Evolutionary conservation across 306 rosid species (phyloP).

Genomic region (Crotalaria pallida): DNA sequence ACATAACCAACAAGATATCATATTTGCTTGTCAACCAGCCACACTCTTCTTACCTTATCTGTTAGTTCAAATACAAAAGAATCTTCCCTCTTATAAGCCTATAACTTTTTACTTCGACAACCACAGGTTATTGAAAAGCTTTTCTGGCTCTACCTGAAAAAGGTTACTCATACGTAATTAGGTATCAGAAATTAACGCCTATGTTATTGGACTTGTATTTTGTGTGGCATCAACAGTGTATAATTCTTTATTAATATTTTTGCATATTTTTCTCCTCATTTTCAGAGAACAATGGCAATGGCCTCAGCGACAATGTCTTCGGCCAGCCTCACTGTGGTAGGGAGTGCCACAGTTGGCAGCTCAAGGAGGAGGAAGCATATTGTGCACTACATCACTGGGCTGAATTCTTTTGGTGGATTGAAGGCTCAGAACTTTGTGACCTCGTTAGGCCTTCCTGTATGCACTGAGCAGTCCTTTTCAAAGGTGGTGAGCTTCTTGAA

Average conservation of each 20-base stretch:
- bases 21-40: conserved; percentile 39
- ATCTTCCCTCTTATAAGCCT: neutral
- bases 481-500: conserved; percentile 54
- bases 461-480: conserved; percentile 54
- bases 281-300: conserved; percentile 41
- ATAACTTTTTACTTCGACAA: conserved; percentile 6
- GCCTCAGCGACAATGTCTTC: conserved; percentile 45
- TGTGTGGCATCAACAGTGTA: neutral
- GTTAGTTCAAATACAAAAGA: conserved; percentile 23
- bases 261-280: neutral
- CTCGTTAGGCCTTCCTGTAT: conserved; percentile 40
- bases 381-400: conserved; percentile 42
- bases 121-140: neutral
- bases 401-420: conserved; percentile 55
- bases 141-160: neutral
- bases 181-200: neutral
- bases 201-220: neutral
- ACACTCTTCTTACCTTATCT: conserved; percentile 42
- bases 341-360: conserved; percentile 22
- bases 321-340: conserved; percentile 30
- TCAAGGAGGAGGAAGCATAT: conserved; percentile 28
- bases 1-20: conserved; percentile 10
- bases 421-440: conserved; percentile 49
- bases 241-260: neutral
- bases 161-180: neutral